Evolutionary conservation across 1,284 basidiomycete genomes (phyloP).

Genomic region (Malassezia sp.): DNA sequence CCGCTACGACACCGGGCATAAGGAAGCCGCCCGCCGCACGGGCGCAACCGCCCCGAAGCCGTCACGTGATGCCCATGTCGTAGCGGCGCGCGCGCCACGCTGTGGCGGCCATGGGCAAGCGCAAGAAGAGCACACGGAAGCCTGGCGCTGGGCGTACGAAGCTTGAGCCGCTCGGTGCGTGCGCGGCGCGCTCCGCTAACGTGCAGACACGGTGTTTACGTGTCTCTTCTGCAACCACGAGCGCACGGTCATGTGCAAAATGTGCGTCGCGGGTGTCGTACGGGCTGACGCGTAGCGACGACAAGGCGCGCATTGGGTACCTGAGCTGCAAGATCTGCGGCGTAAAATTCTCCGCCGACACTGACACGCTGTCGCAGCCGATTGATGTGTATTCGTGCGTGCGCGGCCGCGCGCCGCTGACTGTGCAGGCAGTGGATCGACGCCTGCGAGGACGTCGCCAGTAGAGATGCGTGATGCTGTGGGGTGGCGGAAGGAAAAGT

Average conservation of each 20-base stretch:
- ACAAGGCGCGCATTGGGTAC: constrained; percentile 36
- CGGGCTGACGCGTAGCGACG: constrained; percentile 39
- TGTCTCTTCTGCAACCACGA: constrained; percentile 80
- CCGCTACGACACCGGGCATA: no score
- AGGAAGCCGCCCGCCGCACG: no score
- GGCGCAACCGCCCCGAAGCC: no score
- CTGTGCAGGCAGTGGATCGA: constrained; percentile 63
- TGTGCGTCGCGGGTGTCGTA: no score
- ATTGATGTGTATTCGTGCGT: constrained; percentile 70
- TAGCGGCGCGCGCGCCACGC: neutral
- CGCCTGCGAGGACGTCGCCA: constrained; percentile 74
- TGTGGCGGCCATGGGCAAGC: constrained; percentile 44
- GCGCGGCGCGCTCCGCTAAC: neutral
- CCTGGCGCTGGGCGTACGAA: constrained; percentile 26
- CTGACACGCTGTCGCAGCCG: constrained; percentile 65
- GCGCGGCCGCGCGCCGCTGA: neutral
- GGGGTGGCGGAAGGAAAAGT: no score
- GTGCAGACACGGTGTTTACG: constrained; percentile 47
- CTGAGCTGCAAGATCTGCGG: constrained; percentile 43
- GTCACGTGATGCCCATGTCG: neutral
- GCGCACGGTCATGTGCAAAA: constrained; percentile 70
- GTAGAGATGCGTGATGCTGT: no score
- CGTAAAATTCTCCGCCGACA: constrained; percentile 37
- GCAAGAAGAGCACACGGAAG: constrained; percentile 32
- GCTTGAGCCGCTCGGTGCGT: constrained; percentile 32